Base-by-base conservation (phyloP, 192 early-diverging fungal genomes). In the Coemansia sp. region DNA sequence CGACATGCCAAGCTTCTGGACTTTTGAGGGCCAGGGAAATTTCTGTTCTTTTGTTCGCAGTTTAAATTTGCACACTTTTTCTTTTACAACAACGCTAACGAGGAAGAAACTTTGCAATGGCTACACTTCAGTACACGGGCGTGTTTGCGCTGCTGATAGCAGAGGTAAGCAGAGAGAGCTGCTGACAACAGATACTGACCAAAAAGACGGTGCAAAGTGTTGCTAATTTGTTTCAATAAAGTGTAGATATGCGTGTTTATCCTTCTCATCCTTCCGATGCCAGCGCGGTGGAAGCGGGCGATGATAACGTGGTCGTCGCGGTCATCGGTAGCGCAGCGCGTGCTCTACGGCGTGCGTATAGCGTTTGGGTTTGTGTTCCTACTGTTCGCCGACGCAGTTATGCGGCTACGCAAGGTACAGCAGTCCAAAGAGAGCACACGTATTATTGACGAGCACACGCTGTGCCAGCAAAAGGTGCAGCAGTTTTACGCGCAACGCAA, bases 401-500 rank as follows among this genome's bases (percentile, higher is more conserved):
- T 76, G 68, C 72, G 82, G 3, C 70, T 83, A 62, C 62, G 65
- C 61, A 68, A 67, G 55, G 71, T 69, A 8, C 52, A 80, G 45
- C 55, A 64, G 49, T 62, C 69, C 5, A 65, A 63, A 58, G 37
- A 62, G 37, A 58, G 59, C 31, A 39, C 67, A 21, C 69, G 65
- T 11, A 62, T 80, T 9, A 55, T 73, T 56, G 74, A 83, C 65
- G 82, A 75, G 49, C 82, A 74, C 54, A 64, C 74, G 17, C 52
- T 76, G 53, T 80, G 82, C 74, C 77, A 83, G 68, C 67, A 73
- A 25, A 75, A 74, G 68, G 64, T 78, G 1, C 75, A 76, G 64
- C 67, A 80, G 71, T 83, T 83, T 68, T 83, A 83, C 31, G 80
- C 80, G 11, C 83, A 84, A 65, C 83, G 83, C 72, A 84, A 84